Evolutionary conservation across 208 protist genomes (phyloP).

Genomic region (Leishmania guyanensis): DNA sequence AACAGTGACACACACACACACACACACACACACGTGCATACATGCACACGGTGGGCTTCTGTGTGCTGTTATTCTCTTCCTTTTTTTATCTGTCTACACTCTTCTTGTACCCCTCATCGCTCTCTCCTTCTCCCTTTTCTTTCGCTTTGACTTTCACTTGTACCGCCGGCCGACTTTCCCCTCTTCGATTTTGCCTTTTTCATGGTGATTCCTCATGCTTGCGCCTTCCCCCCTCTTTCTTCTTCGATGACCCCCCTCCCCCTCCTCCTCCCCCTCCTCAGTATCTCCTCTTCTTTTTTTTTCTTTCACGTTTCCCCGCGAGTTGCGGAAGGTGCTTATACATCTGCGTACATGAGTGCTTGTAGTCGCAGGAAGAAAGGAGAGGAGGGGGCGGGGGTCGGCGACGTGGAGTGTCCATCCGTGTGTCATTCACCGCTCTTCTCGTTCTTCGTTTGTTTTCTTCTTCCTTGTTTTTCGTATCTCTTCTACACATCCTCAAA

Average conservation of each 20-base stretch:
- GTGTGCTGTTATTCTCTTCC: slow-evolving; percentile 9
- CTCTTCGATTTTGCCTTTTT: background rate
- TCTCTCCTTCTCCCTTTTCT: slow-evolving; percentile 2
- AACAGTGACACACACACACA: background rate
- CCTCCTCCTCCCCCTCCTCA: background rate
- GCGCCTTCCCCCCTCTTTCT: background rate
- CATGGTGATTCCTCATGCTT: background rate
- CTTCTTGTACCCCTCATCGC: background rate
- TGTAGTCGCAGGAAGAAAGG: background rate
- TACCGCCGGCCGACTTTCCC: background rate
- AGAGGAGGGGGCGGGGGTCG: background rate
- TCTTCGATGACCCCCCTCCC: background rate
- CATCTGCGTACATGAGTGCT: background rate
- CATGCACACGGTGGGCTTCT: background rate
- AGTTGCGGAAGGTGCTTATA: background rate
- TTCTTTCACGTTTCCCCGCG: background rate
- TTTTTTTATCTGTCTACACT: background rate
- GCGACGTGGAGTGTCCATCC: background rate
- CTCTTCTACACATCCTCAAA: background rate
- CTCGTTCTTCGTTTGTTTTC: background rate
- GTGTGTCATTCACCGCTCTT: background rate
- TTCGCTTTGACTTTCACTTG: slow-evolving; percentile 4
- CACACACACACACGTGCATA: background rate
- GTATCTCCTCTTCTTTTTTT: background rate
- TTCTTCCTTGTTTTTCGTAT: background rate